Evolutionary conservation across 2,329 filamentous ascomycete genomes (phyloP), one percentile per base, ranked within the genome.

Genomic region (Claviceps digitariae): DNA sequence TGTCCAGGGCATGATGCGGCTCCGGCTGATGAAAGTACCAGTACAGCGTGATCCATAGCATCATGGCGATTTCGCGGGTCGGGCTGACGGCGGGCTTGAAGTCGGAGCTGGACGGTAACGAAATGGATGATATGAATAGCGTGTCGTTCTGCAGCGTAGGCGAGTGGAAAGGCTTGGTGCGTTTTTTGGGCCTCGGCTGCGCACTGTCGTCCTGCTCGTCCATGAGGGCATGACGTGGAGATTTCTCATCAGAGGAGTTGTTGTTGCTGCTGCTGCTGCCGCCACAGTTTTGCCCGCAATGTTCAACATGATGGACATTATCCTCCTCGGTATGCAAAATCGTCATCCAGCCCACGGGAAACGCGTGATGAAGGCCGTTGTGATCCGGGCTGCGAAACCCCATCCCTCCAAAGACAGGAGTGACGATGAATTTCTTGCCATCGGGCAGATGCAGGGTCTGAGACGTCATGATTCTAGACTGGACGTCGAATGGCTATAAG

Each of bases 11-110:
- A 0, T 78, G 74, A 23, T 77, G 74, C 0, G 91, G 91, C 60
- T 84, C 78, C 1, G 82, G 78, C 67, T 95, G 88, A 70, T 96
- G 90, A 62, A 96, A 97, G 73, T 97, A 97, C 91, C 91, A 97
- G 73, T 89, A 95, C 44, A 97, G 74, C 1, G 89, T 90, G 36
- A 90, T 82, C 87, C 89, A 97, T 7, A 97, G 77, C 86, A 96
- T 95, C 87, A 96, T 90, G 59, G 91, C 91, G 56, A 95, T 87
- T 70, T 95, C 87, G 46, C 90, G 77, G 1, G 89, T 93, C 0
- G 88, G 88, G 57, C 89, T 95, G 15, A 77, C 82, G 1, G 85
- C 79, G 1, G 88, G 82, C 64, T 86, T 88, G 71, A 86, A 94
- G 49, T 95, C 89, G 64, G 72, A 81, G 66, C 76, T 86, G 50